Base-by-base conservation (phyloP, 352 stramenopile genomes). In the Phytophthora vignae region DNA sequence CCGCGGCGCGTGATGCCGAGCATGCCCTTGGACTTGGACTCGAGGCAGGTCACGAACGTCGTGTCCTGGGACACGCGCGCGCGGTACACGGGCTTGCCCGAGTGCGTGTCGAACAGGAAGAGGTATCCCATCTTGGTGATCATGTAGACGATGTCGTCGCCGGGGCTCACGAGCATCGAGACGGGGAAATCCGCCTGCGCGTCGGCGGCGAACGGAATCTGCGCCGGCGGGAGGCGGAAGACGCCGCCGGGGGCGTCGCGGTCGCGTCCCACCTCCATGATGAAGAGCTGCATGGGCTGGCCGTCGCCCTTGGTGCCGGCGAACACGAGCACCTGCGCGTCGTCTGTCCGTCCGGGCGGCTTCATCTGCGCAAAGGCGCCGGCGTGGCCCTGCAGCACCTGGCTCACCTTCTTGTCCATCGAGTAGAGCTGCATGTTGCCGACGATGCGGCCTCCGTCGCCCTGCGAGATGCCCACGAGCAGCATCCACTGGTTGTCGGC, bases 91-190 rank as follows among this genome's bases (percentile, higher is more conserved):
- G 98, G 97, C 84, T 99, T 99, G 67, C 97, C 98, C 42, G 96
- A 97, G 85, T 99, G 96, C 60, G 98, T 92, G 80, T 99, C 98
- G 81, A 99, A 99, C 67, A 99, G 90, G 89, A 99, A 99, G 38
- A 99, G 84, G 81, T 99, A 99, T 55, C 98, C 98, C 94, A 99
- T 99, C 91, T 99, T 99, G 36, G 98, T 99, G 69, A 99, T 97
- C 83, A 99, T 96, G 81, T 99, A 99, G 48, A 99, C 93, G 58
- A 99, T 81, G 64, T 99, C 96, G 64, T 99, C 92, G 38, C 82
- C 77, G 14, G 92, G 86, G 36, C 84, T 97, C 60, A 99, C 87
- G 50, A 98, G 81, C 84, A 99, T 97, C 69, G 93, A 98, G 46
- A 99, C 98, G 4, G 98, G 98, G 85, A 99, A 99, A 83, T 99